Base-by-base conservation (phyloP, 345 rosid genomes). In the Syzygium aqueum region DNA sequence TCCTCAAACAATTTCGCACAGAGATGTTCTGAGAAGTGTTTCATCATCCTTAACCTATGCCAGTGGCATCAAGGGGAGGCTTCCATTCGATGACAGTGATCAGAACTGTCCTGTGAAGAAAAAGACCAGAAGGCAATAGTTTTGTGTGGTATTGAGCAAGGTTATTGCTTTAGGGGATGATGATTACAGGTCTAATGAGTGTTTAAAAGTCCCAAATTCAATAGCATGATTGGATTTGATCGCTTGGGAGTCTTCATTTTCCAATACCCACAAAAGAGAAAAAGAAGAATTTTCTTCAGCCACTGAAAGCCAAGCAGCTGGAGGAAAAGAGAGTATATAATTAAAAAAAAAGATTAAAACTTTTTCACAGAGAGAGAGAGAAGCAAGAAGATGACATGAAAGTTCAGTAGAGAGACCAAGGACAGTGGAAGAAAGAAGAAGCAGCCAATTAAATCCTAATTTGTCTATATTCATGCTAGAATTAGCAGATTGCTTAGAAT, bases 51-150 rank as follows among this genome's bases (percentile, higher is more conserved):
- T 46, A 12, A 40, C 37, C 46, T 78, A 91, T 80, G 95, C 93
- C 83, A 89, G 89, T 85, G 93, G 95, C 15, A 88, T 89, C 85
- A 96, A 94, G 90, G 93, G 96, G 84, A 93, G 94, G 53, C 93
- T 96, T 85, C 87, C 94, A 82, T 96, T 93, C 91, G 92, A 67
- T 37, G 53, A 78, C 25, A 21, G 82, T 80, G 87, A 85, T 11
- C 90, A 89, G 85, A 87, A 86, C 89, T 87, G 87, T 85, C 87
- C 91, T 16, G 52, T 61, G 84, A 94, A 90, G 94, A 95, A 91
- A 91, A 65, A 67, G 11, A 89, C 86, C 52, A 88, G 88, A 88
- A 88, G 87, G 87, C 91, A 87, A 59, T 88, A 90, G 87, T 87
- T 85, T 85, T 11, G 25, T 59, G 65, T 9, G 51, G 51, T 14